These are phyloP conservation scores for Rhododendron ovatum DNA, from an alignment of 148 eudicot genomes.

Conservation along the genomic window DNA sequence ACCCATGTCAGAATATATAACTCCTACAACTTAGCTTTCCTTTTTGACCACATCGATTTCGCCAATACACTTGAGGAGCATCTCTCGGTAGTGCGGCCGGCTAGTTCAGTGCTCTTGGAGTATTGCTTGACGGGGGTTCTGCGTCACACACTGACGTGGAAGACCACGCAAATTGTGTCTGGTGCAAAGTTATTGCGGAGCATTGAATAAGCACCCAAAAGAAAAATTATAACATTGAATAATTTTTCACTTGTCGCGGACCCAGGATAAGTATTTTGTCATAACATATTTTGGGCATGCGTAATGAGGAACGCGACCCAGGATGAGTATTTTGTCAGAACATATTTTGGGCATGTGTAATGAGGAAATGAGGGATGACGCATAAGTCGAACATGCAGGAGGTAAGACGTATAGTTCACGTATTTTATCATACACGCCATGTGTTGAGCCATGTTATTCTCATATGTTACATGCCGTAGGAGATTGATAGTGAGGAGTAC, in stretches of 20 bases:
- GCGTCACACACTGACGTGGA: neutral
- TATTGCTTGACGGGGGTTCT: neutral
- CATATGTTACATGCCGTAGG: neutral
- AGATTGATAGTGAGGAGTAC: neutral
- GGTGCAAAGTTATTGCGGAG: too few species aligned
- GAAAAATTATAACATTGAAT: too few species aligned
- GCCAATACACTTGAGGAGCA: neutral
- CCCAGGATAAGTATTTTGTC: too few species aligned
- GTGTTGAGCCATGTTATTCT: neutral
- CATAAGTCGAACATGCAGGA: too few species aligned
- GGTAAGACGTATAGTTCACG: neutral
- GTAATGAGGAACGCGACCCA: neutral
- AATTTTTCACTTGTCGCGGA: too few species aligned
- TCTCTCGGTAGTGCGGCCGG: neutral
- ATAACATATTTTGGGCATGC: too few species aligned
- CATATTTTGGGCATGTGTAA: neutral
- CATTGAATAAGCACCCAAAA: too few species aligned
- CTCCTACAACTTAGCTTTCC: neutral
- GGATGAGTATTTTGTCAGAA: too few species aligned
- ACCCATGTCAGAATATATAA: neutral
- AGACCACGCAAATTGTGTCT: too few species aligned
- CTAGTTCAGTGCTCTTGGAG: neutral
- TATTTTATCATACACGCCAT: neutral
- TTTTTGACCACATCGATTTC: neutral
- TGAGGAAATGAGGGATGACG: neutral